Base-by-base conservation (phyloP, 441 rosid genomes). In the Jatropha multifida region DNA sequence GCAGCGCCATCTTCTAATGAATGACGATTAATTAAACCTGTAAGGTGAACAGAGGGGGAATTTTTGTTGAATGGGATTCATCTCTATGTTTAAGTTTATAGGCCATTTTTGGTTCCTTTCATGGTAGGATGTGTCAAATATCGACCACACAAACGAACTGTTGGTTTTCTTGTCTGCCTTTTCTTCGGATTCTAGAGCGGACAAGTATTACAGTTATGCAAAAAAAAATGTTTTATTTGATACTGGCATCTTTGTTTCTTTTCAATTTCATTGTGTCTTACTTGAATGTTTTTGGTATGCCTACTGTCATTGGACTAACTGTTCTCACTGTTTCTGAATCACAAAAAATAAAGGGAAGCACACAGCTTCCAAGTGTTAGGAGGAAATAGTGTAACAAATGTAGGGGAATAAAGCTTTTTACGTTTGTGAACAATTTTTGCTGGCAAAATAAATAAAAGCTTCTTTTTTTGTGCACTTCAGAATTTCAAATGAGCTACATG, bases 1-100 rank as follows among this genome's bases (percentile, higher is more conserved):
- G 17, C 69, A 73, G 20, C 60, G n/a, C 20, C 11, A 65, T 51
- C 76, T 64, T 13, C 61, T 49, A 65, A 73, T 60, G 58, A 26
- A 26, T 60, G 56, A 72, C 44, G 75, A 60, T 17, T 46, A 13
- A 46, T 56, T 72, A 41, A 13, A 42, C 15, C 27, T 46, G 17
- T 72, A 27, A 59, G 26, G 65, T 38, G 32, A 56, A 55, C 3
- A 55, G 23, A 20, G 66, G 37, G 26, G 40, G 41, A 46, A 20
- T 11, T 20, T 42, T 72, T 60, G 17, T 42, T 60, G 20, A 5
- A 48, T 27, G 67, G 69, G 23, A 60, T 20, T 41, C 13, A 42
- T 26, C 20, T 8, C 75, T 60, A 44, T 27, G 15, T 42, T 46
- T 72, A 7, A 60, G 56, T 7, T 7, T 71, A 14, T 42, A 41